phyloP scores from a whole-genome alignment of 257 asterid genomes.

The Solanum piurae region DNA sequence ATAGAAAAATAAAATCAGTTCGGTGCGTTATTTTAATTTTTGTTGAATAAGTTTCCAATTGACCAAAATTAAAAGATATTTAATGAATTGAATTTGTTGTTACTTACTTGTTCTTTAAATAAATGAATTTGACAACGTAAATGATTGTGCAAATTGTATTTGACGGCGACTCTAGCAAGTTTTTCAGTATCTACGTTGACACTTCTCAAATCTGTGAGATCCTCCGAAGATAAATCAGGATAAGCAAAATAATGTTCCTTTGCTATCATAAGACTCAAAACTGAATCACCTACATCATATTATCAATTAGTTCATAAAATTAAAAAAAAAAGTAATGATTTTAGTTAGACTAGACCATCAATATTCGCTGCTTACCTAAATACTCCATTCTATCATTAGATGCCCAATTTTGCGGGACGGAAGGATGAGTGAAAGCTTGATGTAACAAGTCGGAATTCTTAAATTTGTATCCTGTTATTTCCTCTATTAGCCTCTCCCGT shows the following conservation, averaged over 20 bases:
- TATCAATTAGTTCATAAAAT: not conserved
- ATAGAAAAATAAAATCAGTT: not conserved
- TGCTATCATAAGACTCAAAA: conserved; percentile 10
- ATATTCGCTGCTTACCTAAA: conserved; percentile 8
- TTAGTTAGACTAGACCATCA: not conserved
- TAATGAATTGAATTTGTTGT: not conserved
- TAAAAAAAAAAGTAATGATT: not conserved
- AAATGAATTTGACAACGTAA: conserved; percentile 13
- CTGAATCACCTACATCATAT: conserved; percentile 11
- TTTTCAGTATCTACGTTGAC: conserved; percentile 50
- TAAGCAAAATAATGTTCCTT: conserved; percentile 12
- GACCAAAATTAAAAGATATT: not conserved
- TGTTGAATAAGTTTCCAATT: not conserved
- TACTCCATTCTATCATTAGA: conserved; percentile 30
- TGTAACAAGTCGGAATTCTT: conserved; percentile 7
- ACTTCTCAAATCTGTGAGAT: conserved; percentile 35
- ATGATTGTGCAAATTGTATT: conserved; percentile 13
- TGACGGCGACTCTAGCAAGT: conserved; percentile 43
- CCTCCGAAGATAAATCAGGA: conserved; percentile 25
- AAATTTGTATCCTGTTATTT: conserved; percentile 25
- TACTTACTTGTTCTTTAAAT: conserved; percentile 22
- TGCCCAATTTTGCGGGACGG: not conserved
- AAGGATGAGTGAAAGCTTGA: conserved; percentile 33
- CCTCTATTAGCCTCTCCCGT: not conserved
- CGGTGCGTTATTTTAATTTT: not conserved